A percentile compares a stretch with the other conserved stretches of the same genome.
phyloP scores from a whole-genome alignment of 176 grass and related monocot species.

The Paspalum vaginatum region DNA sequence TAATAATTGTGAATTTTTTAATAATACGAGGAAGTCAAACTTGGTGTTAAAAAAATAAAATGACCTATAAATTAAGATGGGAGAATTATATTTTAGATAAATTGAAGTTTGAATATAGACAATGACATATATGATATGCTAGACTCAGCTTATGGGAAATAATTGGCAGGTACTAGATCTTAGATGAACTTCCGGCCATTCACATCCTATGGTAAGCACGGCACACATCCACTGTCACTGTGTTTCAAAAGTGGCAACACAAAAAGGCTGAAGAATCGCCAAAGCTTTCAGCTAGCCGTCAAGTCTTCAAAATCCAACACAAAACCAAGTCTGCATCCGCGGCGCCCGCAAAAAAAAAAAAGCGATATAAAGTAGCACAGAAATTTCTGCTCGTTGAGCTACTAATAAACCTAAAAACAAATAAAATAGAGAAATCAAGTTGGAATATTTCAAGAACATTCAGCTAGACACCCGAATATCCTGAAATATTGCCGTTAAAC shows the following conservation, averaged over 20 bases:
- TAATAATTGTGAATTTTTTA: no score
- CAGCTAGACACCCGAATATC: constrained; percentile 39
- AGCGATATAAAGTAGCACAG: no score
- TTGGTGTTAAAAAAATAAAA: no score
- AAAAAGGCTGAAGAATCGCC: not conserved
- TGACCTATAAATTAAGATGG: no score
- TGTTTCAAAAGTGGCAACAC: constrained; percentile 14
- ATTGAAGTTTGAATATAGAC: no score
- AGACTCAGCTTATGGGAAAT: no score
- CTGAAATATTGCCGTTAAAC: constrained; percentile 25
- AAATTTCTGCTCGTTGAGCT: not conserved
- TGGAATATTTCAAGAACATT: constrained; percentile 49
- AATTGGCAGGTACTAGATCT: not conserved
- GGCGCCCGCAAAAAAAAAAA: no score
- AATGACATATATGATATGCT: no score
- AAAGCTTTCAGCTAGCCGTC: not conserved
- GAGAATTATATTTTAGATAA: no score
- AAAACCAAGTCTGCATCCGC: not conserved
- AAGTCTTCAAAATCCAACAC: constrained; percentile 18
- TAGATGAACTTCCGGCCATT: not conserved
- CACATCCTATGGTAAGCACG: constrained; percentile 1
- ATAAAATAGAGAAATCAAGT: not conserved
- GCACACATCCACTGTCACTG: constrained; percentile 9
- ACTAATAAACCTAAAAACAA: not conserved
- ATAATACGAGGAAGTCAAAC: no score